These are phyloP conservation scores for Gloeophyllum trabeum DNA, from an alignment of 768 basidiomycete genomes.

Conservation along the genomic window DNA sequence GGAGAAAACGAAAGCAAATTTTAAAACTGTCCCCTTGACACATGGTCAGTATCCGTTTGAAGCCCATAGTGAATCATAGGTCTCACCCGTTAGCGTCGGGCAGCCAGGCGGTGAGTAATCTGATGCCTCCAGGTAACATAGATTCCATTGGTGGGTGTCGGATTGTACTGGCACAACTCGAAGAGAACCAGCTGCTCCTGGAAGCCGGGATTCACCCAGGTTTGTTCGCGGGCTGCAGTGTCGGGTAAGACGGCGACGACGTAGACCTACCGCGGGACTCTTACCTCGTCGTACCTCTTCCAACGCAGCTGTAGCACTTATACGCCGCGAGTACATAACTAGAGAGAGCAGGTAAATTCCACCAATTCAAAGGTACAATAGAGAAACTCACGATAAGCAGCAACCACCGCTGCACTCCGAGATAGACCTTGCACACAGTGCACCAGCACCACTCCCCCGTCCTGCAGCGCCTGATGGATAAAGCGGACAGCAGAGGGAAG, in stretches of 20 bases:
- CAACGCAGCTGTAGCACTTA: conserved; percentile 47
- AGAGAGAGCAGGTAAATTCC: conserved; percentile 3
- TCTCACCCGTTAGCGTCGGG: background rate
- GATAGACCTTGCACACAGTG: conserved; percentile 60
- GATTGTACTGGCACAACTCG: conserved; percentile 59
- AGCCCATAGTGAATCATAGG: background rate
- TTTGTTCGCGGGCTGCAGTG: conserved; percentile 59
- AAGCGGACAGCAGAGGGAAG: conserved; percentile 57
- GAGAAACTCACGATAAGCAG: conserved; percentile 55
- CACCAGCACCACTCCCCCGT: conserved; percentile 53
- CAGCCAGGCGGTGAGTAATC: conserved; percentile 33
- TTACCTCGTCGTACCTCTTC: conserved; percentile 49
- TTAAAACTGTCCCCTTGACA: background rate
- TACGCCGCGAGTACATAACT: conserved; percentile 61
- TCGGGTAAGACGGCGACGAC: no score
- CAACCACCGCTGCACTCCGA: conserved; percentile 58
- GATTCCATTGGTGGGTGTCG: conserved; percentile 46
- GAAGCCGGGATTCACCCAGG: conserved; percentile 73
- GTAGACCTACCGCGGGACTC: conserved; percentile 8
- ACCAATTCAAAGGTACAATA: conserved; percentile 5
- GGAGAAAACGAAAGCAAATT: no score
- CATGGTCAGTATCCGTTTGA: background rate
- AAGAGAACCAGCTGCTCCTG: conserved; percentile 71
- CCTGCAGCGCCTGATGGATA: conserved; percentile 47
- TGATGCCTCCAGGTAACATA: conserved; percentile 55